Evolutionary conservation across 2,329 filamentous ascomycete genomes (phyloP), one percentile per base, ranked within the genome.

Genomic region (Cladosporium sp.): DNA sequence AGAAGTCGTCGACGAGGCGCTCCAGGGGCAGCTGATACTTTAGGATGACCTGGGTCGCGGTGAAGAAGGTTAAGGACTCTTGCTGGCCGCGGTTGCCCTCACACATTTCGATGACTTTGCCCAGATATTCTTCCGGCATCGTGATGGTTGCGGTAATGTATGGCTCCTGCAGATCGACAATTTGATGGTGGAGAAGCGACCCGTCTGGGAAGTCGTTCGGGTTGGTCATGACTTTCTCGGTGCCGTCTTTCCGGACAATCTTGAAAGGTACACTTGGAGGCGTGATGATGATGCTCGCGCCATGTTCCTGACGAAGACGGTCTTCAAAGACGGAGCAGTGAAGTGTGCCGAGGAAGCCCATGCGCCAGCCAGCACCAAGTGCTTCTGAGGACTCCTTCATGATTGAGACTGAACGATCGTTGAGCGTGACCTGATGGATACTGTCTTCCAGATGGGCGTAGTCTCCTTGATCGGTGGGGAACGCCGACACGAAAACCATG

Each of bases 271-370:
- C 95, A 0, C 92, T 94, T 0, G 95, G 95, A 43, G 96, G 94
- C 0, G 95, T 99, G 76, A 99, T 95, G 78, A 99, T 97, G 75
- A 99, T 93, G 73, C 89, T 95, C 2, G 91, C 91, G 5, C 94
- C 95, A 73, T 99, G 93, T 77, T 99, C 95, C 78, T 97, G 93
- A 51, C 92, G 88, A 62, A 99, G 81, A 0, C 95, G 91, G 78
- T 99, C 95, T 79, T 99, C 93, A 72, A 99, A 99, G 5, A 99
- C 95, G n/a, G 93, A 98, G 80, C 95, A 98, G 77, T 99, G 95
- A 57, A 99, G 82, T 14, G 93, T 98, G n/a, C 95, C 95, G 3
- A 99, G 80, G 75, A 99, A 99, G 0, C 95, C 95, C 13, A 99
- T 81, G 54, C 95, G 89, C 90, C 95, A 99, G 2, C 95, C 95